A percentile compares a stretch with the other conserved stretches of the same genome.
Conservation (phyloP, 306 rosid genomes). For the Corylus heterophylla region DNA sequence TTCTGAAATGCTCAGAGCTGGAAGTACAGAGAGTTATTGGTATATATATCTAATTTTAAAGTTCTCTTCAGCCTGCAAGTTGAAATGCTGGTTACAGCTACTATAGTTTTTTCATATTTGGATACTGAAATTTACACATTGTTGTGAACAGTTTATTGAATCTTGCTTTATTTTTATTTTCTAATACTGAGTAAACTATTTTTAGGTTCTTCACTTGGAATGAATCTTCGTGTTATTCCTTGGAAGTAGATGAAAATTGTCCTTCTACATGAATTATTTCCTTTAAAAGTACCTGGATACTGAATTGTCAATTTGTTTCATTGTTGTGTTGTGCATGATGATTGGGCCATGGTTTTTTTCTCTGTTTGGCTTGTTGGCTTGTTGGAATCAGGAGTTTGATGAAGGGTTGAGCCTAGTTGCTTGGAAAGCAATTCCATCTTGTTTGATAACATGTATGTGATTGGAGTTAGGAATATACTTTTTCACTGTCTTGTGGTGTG, state of each 20-base stretch:
- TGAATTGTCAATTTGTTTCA: too few relatives aligned
- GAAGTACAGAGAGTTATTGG: background rate
- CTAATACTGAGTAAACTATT: too few relatives aligned
- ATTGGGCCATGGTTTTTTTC: background rate
- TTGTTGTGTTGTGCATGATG: background rate
- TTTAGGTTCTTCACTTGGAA: too few relatives aligned
- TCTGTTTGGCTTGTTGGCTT: background rate
- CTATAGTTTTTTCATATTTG: background rate
- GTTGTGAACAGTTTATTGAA: background rate
- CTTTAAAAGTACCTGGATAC: too few relatives aligned
- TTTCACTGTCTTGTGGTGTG: too few relatives aligned
- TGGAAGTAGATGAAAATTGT: too few relatives aligned
- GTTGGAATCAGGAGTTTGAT: background rate
- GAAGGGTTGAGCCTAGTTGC: background rate
- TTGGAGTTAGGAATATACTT: background rate
- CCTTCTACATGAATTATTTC: too few relatives aligned
- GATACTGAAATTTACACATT: background rate
- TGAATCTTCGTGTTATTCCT: too few relatives aligned
- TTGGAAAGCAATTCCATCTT: background rate
- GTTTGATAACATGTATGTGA: background rate
- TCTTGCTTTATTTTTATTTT: background rate
- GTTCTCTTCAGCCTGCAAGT: background rate
- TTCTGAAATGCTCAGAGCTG: background rate
- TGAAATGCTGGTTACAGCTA: background rate
- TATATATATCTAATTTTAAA: background rate